These are phyloP conservation scores for Collybiopsis luxurians DNA, from an alignment of 768 basidiomycete species.

Conservation along the genomic window DNA sequence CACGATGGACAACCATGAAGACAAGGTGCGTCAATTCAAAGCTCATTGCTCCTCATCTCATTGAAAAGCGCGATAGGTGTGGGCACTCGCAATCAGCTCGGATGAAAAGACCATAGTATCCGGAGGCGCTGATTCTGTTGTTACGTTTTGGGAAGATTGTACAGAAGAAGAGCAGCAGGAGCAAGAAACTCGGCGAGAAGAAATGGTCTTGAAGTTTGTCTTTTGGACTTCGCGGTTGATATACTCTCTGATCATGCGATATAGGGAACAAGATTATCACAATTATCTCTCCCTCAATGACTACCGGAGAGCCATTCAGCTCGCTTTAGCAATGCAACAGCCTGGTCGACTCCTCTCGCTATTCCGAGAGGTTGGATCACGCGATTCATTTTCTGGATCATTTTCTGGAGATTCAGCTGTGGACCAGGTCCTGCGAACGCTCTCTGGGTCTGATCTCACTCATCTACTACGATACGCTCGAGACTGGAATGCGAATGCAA, in stretches of 20 bases:
- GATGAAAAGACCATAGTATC: conserved; percentile 88
- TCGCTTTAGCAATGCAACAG: conserved; percentile 91
- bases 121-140: conserved; percentile 92
- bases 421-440: conserved; percentile 76
- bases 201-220: conserved; percentile 78
- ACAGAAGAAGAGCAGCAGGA: conserved; percentile 81
- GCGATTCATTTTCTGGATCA: conserved; percentile 24
- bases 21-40: conserved; percentile 59
- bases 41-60: conserved; percentile 1
- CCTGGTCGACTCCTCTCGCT: conserved; percentile 82
- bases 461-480: conserved; percentile 79
- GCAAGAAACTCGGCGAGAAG: conserved; percentile 68
- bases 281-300: conserved; percentile 88
- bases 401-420: conserved; percentile 72
- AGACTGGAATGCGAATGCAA: conserved; percentile 95
- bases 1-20: conserved; percentile 96
- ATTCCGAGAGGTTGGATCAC: conserved; percentile 60
- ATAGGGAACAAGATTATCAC: conserved; percentile 94
- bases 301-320: conserved; percentile 86
- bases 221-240: conserved; percentile 8
- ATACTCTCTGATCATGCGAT: too few relatives aligned
- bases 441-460: conserved; percentile 72
- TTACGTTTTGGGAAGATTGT: conserved; percentile 96
- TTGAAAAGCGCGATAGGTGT: conserved; percentile 59
- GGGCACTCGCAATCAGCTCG: conserved; percentile 83